Base-by-base conservation (phyloP, 2,329 filamentous ascomycete species). In the Dactylellina sp. region DNA sequence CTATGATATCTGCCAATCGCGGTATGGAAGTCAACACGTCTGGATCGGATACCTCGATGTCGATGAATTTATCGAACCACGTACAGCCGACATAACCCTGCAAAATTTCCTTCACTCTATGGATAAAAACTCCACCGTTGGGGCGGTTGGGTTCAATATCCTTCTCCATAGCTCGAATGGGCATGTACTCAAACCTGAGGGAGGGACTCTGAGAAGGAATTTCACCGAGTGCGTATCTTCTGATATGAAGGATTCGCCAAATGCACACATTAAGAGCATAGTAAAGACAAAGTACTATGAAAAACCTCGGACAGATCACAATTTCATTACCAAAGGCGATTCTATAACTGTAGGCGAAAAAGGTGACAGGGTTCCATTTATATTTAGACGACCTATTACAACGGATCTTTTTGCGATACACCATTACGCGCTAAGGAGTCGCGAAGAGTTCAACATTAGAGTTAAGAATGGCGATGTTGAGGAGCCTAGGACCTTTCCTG, bases 21-120 rank as follows among this genome's bases (percentile, higher is more conserved):
- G 63, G 7, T 79, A 77, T 44, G 77, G 78, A 24, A 68, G 68
- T 12, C 75, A 75, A 12, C 79, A 80, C 65, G 79, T 76, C 7
- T 81, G 80, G 79, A 79, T 80, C 16, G 80, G 77, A 7, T 81
- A 79, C 61, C 74, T 81, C 28, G 80, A 81, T 72, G 75, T 71
- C 18, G 79, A 81, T 59, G 80, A 81, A 68, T 81, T 80, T 61
- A 71, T 81, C 22, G 80, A 74, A 18, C 80, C 76, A 75, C 76
- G 42, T 42, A 76, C 12, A 12, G 52, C 46, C 14, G 65, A 62
- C 9, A 76, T 80, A 50, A 80, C 77, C 0, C 56, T 80, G 1
- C 65, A 72, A 11, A 75, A 77, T 2, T 63, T 81, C 9, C 74
- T 81, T 20, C 24, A 74, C 71, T 37, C 68, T 40, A 2, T 77